phyloP scores from a whole-genome alignment of 176 grass and related monocot genomes.

The Cenchrus americanus region DNA sequence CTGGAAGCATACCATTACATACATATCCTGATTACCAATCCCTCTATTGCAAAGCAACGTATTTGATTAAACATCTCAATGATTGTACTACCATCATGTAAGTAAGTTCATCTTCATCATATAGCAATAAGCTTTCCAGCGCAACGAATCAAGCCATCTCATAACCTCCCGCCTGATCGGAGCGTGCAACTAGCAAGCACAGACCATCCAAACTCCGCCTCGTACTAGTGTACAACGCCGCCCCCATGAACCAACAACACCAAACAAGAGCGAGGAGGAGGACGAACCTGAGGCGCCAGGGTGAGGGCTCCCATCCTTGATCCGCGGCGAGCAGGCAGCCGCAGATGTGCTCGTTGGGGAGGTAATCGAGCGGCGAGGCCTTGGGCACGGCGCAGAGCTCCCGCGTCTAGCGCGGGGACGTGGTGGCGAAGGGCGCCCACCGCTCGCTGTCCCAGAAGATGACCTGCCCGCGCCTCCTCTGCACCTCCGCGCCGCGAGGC shows the following conservation, averaged over 20 bases:
- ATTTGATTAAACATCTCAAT: not conserved
- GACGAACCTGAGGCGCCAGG: constrained; percentile 61
- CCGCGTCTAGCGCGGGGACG: too few relatives aligned
- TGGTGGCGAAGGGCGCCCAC: too few relatives aligned
- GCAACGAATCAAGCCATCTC: constrained; percentile 3
- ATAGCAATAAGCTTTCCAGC: not conserved
- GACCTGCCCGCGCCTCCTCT: too few relatives aligned
- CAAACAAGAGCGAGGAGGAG: not conserved
- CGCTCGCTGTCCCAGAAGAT: too few relatives aligned
- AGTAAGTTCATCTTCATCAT: not conserved
- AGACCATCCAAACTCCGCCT: not conserved
- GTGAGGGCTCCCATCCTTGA: constrained; percentile 70
- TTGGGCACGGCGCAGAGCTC: too few relatives aligned
- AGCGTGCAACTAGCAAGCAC: not conserved
- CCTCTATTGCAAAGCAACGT: not conserved
- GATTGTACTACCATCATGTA: not conserved
- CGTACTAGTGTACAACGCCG: not conserved
- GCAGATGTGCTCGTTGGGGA: too few relatives aligned
- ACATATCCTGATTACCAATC: not conserved
- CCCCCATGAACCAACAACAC: not conserved
- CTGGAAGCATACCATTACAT: not conserved
- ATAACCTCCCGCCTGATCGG: not conserved
- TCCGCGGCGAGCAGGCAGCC: too few relatives aligned
- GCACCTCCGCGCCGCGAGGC: too few relatives aligned
- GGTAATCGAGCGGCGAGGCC: too few relatives aligned